A percentile compares a stretch with the other conserved stretches of the same genome.
Evolutionary conservation across 371 early-diverging fungal species (phyloP).

Genomic region (Mucor circinelloides): DNA sequence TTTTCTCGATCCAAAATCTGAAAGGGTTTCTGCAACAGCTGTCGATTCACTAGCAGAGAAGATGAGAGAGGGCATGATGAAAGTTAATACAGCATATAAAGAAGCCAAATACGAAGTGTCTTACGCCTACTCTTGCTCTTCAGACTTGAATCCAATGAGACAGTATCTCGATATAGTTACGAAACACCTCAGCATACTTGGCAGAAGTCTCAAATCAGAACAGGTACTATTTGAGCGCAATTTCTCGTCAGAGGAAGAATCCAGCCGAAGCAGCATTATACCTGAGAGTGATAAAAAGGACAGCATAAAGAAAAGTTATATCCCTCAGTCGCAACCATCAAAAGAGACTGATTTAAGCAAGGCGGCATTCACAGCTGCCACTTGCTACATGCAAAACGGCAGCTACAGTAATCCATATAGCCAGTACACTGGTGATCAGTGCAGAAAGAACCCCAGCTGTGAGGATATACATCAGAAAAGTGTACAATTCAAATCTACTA

Average conservation of each 20-base stretch:
- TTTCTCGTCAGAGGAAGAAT: neutral
- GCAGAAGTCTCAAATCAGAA: conserved; percentile 39
- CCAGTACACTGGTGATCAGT: neutral
- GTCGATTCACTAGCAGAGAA: conserved; percentile 33
- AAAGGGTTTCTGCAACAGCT: conserved; percentile 20
- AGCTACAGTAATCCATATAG: neutral
- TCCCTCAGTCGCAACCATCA: neutral
- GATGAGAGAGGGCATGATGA: conserved; percentile 37
- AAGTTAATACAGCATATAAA: conserved; percentile 42
- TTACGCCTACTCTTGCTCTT: conserved; percentile 35
- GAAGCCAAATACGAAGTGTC: conserved; percentile 49
- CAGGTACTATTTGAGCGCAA: conserved; percentile 32
- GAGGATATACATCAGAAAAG: neutral
- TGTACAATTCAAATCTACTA: neutral
- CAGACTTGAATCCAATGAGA: conserved; percentile 32
- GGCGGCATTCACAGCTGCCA: conserved; percentile 9
- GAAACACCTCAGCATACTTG: conserved; percentile 39
- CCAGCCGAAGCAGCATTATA: neutral
- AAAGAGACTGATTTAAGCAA: neutral
- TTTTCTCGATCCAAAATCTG: conserved; percentile 34
- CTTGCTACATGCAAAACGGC: conserved; percentile 2
- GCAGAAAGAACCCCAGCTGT: neutral
- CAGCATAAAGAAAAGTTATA: neutral
- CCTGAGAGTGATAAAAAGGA: neutral
- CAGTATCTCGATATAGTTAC: conserved; percentile 35